A percentile compares a stretch with the other conserved stretches of the same genome.
These are phyloP conservation scores for Papiliotrema nemorosa DNA, from an alignment of 1,284 basidiomycete species.

Conservation along the genomic window DNA sequence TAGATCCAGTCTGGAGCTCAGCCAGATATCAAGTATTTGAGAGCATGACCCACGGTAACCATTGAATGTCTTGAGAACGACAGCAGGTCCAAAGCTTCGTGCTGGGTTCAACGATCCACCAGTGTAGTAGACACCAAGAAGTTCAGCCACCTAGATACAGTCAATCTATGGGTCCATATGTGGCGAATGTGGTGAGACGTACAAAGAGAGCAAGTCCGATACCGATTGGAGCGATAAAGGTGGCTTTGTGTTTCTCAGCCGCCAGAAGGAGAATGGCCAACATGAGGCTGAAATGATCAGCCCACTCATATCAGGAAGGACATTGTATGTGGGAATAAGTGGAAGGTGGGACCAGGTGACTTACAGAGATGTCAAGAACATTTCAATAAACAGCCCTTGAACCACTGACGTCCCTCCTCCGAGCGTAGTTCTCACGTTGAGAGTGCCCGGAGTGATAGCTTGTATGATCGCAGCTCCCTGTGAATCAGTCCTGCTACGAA, in stretches of 20 bases:
- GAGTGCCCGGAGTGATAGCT: constrained; percentile 45
- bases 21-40: neutral
- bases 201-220: constrained; percentile 54
- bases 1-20: constrained; percentile 41
- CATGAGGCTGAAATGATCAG: constrained; percentile 35
- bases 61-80: constrained; percentile 36
- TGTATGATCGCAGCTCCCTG: constrained; percentile 47
- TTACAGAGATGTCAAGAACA: constrained; percentile 51
- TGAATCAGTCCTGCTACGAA: neutral
- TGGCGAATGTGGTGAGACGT: neutral
- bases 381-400: constrained; percentile 48
- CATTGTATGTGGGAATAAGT: neutral
- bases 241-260: constrained; percentile 53
- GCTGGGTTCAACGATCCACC: constrained; percentile 50
- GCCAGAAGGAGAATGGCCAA: constrained; percentile 51
- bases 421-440: constrained; percentile 46
- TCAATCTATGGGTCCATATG: no score
- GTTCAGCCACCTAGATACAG: constrained; percentile 45
- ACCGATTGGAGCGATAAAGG: constrained; percentile 55
- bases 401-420: constrained; percentile 36
- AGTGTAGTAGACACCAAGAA: constrained; percentile 49
- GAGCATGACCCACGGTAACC: constrained; percentile 23
- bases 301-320: neutral
- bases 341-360: constrained; percentile 1
- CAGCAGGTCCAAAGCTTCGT: constrained; percentile 48